These are phyloP conservation scores for Serendipita indica DNA, from an alignment of 768 basidiomycete species.

Conservation along the genomic window DNA sequence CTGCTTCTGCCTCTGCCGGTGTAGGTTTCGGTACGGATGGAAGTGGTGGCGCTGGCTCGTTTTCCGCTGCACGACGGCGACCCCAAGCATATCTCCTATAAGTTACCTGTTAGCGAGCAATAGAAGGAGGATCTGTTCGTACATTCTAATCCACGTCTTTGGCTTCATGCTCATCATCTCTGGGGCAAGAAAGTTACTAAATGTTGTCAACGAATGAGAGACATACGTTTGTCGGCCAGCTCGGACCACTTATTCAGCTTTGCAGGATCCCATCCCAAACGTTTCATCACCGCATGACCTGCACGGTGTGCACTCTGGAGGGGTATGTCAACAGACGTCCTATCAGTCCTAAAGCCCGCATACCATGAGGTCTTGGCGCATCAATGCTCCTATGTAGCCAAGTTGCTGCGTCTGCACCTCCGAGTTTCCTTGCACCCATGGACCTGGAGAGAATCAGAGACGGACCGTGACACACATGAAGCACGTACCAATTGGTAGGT, in stretches of 20 bases:
- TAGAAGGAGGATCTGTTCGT: neutral
- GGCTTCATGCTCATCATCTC: neutral
- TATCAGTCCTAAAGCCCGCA: neutral
- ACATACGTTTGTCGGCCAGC: neutral
- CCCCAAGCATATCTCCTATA: neutral
- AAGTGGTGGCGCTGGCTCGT: neutral
- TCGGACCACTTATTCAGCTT: neutral
- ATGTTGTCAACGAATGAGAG: neutral
- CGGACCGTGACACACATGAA: neutral
- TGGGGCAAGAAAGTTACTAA: neutral
- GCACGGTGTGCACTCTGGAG: neutral
- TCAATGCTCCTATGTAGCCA: neutral
- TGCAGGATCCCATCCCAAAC: neutral
- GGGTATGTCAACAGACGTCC: neutral
- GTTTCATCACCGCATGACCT: constrained; percentile 4
- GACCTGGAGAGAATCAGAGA: neutral
- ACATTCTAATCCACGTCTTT: constrained; percentile 5
- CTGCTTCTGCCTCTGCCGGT: neutral
- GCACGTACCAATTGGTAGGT: neutral
- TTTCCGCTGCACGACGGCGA: neutral
- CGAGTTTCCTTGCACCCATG: neutral
- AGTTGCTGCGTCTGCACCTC: neutral
- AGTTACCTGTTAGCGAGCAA: neutral
- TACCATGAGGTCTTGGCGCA: constrained; percentile 1
- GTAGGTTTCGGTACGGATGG: neutral